Evolutionary conservation across 345 rosid genomes (phyloP).

Genomic region (Moricandia arvensis): DNA sequence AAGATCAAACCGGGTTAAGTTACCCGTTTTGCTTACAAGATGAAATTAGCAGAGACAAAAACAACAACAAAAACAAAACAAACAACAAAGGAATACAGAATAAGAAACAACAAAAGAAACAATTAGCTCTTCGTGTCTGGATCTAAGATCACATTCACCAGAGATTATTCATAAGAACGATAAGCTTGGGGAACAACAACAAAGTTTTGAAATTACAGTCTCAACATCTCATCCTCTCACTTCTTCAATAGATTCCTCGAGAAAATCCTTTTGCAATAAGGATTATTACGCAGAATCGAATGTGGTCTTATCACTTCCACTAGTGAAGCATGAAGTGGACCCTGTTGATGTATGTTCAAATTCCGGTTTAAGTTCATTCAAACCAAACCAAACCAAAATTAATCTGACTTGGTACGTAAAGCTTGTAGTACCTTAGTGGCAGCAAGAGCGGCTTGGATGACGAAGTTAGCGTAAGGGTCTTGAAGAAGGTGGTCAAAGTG

Average conservation of each 20-base stretch:
- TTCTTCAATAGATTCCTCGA: constrained; percentile 37
- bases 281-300: constrained; percentile 38
- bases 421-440: constrained; percentile 40
- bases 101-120: neutral
- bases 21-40: constrained; percentile 27
- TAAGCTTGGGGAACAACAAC: constrained; percentile 30
- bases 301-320: constrained; percentile 39
- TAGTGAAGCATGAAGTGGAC: constrained; percentile 37
- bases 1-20: constrained; percentile 19
- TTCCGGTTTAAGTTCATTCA: neutral
- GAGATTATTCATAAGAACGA: constrained; percentile 23
- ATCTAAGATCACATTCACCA: neutral
- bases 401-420: neutral
- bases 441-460: constrained; percentile 53
- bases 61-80: constrained; percentile 22
- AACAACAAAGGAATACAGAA: constrained; percentile 31
- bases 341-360: constrained; percentile 12
- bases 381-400: neutral
- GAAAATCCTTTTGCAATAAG: constrained; percentile 40
- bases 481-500: constrained; percentile 56
- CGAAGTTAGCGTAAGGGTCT: constrained; percentile 58
- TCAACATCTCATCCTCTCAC: constrained; percentile 21
- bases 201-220: constrained; percentile 24
- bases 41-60: constrained; percentile 9
- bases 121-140: constrained; percentile 21